Evolutionary conservation across 2,329 filamentous ascomycete genomes (phyloP).

Genomic region (Bipolaris oryzae): DNA sequence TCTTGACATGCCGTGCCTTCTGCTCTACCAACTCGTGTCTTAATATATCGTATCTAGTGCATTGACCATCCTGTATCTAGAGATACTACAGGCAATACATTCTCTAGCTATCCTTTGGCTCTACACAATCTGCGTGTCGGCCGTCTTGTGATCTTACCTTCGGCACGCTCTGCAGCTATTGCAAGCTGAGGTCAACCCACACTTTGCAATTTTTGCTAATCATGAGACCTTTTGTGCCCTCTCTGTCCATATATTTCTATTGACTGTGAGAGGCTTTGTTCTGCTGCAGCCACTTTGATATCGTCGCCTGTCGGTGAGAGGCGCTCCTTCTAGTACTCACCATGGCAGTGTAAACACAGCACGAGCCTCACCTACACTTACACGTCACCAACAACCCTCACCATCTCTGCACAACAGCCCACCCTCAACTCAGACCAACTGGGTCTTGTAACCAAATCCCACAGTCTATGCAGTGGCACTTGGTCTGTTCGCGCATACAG

Average conservation of each 20-base stretch:
- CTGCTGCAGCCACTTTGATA: background rate
- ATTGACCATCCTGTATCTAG: no score
- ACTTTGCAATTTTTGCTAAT: background rate
- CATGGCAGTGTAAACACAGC: background rate
- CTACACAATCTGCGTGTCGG: background rate
- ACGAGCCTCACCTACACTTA: background rate
- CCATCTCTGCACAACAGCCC: background rate
- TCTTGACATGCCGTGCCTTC: no score
- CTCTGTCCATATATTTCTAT: background rate
- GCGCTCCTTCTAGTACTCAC: conserved; percentile 3
- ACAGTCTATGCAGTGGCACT: background rate
- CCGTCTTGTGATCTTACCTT: background rate
- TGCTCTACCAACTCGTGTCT: no score
- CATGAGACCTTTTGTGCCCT: background rate
- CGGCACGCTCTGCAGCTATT: background rate
- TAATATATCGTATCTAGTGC: no score
- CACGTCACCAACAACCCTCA: background rate
- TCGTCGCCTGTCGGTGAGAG: background rate
- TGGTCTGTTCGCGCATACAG: background rate
- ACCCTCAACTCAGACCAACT: background rate
- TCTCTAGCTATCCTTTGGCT: background rate
- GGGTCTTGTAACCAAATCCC: background rate
- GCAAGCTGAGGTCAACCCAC: no score
- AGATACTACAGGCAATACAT: background rate
- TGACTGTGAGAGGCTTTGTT: background rate